Base-by-base conservation (phyloP, 1,139 yeast genomes). In the Pichia cactophila region DNA sequence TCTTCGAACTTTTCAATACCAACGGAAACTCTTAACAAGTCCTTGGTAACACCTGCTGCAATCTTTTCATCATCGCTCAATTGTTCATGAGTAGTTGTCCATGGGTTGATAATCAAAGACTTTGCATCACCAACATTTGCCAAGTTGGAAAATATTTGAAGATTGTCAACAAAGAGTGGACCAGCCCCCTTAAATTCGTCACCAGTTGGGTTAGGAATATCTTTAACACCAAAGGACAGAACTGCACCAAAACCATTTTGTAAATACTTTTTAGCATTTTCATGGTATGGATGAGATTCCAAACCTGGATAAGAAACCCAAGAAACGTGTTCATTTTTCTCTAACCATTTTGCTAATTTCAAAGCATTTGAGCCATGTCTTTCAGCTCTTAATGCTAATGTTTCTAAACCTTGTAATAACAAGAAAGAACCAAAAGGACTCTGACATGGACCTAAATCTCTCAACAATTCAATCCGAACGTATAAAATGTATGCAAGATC, bases 51-150 rank as follows among this genome's bases (percentile, higher is more conserved):
- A 69, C 97, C 97, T 47, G 94, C 75, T 16, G 83, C 80, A 46
- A 70, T 52, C 72, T 86, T 88, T 71, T 89, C 97, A 56, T 82
- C 85, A 41, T 86, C 89, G 42, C 73, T 67, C 64, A 92, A 78
- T 73, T 92, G 97, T 66, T 88, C 88, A 69, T 92, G 98, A 26
- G 97, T 92, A 47, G 97, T 92, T 70, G 78, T 88, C 74, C 83
- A 89, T 57, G 97, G 98, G 53, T 96, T 90, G 68, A 92, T 90
- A 50, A 90, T 95, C 65, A 92, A 77, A 42, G 97, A 87, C 74
- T 90, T 92, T 47, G 90, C 81, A 65, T 92, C 98, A 65, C 98
- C 97, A 52, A 92, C 97, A 63, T 92, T 92, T 51, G 98, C 97
- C 66, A 92, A 78, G 72, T 89, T 87, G 37, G 95, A 83, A 51